Evolutionary conservation across 768 basidiomycete species (phyloP).

Genomic region (Agaricus subrufescens): DNA sequence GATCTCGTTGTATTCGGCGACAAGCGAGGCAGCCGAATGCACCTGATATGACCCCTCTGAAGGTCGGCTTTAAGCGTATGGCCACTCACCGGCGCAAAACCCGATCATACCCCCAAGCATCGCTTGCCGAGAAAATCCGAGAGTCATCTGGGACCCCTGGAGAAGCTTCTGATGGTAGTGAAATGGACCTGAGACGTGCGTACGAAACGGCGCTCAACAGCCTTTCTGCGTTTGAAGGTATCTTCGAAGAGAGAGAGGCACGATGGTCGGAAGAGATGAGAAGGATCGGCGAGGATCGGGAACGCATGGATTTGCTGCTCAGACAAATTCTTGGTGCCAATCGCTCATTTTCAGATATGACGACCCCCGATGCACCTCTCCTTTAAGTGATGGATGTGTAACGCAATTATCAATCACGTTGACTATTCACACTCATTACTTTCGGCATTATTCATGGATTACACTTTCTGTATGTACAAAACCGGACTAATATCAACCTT

Average conservation of each 20-base stretch:
- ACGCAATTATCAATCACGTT: not conserved
- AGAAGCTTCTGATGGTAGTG: conserved; percentile 54
- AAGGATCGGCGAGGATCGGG: conserved; percentile 60
- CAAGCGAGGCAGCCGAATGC: conserved; percentile 42
- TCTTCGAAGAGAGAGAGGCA: conserved; percentile 66
- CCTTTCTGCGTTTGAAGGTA: conserved; percentile 52
- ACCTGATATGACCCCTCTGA: conserved; percentile 46
- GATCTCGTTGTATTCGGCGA: conserved; percentile 66
- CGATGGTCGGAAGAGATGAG: conserved; percentile 71
- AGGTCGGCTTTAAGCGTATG: conserved; percentile 53
- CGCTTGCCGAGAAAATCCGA: conserved; percentile 46
- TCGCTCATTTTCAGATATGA: not conserved
- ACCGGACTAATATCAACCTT: no score
- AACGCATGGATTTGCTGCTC: conserved; percentile 60
- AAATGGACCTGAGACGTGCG: conserved; percentile 64
- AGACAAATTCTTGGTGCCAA: conserved; percentile 55
- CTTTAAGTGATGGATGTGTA: not conserved
- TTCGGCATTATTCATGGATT: conserved; percentile 4
- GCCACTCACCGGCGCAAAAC: conserved; percentile 49
- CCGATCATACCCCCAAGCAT: conserved; percentile 33
- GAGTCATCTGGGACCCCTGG: conserved; percentile 36
- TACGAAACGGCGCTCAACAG: conserved; percentile 66
- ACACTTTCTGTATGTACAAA: no score
- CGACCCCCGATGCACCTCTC: not conserved
- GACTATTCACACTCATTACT: not conserved